Conservation (phyloP, 257 asterid genomes). For the Gardenia jasminoides region DNA sequence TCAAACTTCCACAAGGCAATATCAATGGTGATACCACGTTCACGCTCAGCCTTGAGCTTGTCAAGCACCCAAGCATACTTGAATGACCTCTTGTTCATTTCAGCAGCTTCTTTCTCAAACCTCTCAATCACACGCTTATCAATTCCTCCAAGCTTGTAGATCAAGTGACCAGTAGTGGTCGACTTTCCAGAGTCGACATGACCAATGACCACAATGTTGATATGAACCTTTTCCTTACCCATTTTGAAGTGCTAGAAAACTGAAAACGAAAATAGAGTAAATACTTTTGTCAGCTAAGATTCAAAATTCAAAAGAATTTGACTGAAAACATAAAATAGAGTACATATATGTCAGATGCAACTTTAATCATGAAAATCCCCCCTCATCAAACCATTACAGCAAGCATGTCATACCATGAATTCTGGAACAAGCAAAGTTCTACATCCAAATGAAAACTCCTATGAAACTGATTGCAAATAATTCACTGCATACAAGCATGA, state of each 20-base stretch:
- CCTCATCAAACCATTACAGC: background rate
- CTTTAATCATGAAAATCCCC: background rate
- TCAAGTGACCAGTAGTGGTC: conserved; percentile 52
- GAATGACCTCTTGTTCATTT: conserved; percentile 87
- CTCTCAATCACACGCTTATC: conserved; percentile 86
- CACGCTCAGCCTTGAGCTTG: conserved; percentile 92
- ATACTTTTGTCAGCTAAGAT: background rate
- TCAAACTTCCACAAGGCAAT: conserved; percentile 90
- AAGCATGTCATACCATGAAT: too few relatives aligned
- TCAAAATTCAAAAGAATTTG: too few relatives aligned
- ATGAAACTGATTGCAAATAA: too few relatives aligned
- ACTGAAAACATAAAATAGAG: too few relatives aligned
- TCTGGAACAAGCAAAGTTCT: too few relatives aligned
- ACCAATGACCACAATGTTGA: conserved; percentile 54
- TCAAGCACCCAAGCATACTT: conserved; percentile 90
- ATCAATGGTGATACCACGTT: conserved; percentile 84
- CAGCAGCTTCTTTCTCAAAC: conserved; percentile 89
- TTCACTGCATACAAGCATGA: too few relatives aligned
- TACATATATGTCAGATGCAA: background rate
- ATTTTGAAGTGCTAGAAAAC: conserved; percentile 6
- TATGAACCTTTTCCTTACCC: conserved; percentile 46
- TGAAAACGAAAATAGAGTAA: background rate
- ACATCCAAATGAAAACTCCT: background rate
- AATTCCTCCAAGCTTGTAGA: conserved; percentile 85
- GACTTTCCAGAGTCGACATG: conserved; percentile 55